Evolutionary conservation across 208 protist genomes (phyloP).

Genomic region (Angomonas ambiguus): DNA sequence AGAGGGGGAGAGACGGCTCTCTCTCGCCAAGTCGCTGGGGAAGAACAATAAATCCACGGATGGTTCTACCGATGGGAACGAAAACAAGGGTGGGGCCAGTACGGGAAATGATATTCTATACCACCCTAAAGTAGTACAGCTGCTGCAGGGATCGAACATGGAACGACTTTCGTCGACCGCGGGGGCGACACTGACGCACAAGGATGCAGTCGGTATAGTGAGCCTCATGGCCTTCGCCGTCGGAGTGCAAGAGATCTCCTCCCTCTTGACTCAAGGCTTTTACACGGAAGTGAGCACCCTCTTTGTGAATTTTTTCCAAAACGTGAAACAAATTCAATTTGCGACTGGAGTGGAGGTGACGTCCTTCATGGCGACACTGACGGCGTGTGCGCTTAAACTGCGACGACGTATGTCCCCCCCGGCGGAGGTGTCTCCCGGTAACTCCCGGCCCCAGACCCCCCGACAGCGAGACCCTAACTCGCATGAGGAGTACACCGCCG

Average conservation of each 20-base stretch:
- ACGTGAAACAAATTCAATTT: conserved; percentile 43
- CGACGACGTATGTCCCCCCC: conserved; percentile 7
- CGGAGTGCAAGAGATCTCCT: conserved; percentile 20
- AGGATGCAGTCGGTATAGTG: neutral
- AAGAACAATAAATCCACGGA: neutral
- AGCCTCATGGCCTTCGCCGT: conserved; percentile 7
- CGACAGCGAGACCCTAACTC: conserved; percentile 15
- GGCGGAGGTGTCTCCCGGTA: neutral
- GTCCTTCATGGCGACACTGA: conserved; percentile 65
- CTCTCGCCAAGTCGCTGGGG: neutral
- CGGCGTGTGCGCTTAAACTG: conserved; percentile 72
- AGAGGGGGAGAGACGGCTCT: neutral
- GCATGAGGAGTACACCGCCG: conserved; percentile 25
- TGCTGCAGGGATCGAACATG: conserved; percentile 26
- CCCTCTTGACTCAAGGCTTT: conserved; percentile 53
- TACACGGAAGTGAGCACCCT: conserved; percentile 62
- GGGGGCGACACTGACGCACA: conserved; percentile 33
- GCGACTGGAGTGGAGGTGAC: conserved; percentile 46
- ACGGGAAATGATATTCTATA: conserved; percentile 23
- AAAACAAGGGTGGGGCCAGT: neutral
- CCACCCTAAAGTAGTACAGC: conserved; percentile 49
- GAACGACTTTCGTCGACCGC: conserved; percentile 11
- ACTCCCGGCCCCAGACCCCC: conserved; percentile 7
- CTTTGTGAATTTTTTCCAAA: conserved; percentile 34
- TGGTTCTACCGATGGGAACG: neutral